Base-by-base conservation (phyloP, 345 rosid species). In the Viola odorata region DNA sequence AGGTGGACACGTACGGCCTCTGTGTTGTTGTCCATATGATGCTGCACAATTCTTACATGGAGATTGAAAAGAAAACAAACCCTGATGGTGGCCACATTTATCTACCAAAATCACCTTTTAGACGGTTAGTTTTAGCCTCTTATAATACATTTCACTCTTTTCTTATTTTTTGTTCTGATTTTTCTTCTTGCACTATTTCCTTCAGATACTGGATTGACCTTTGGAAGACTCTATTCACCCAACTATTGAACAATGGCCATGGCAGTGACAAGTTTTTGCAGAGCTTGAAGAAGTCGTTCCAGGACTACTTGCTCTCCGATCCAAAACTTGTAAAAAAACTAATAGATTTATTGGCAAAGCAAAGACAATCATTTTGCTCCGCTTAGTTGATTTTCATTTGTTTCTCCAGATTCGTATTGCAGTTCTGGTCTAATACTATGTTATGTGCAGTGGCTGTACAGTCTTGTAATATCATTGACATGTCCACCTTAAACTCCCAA, bases 1-100 rank as follows among this genome's bases (percentile, higher is more conserved):
- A 94, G 99, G 97, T 73, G 52, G 99, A 94, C 74, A 81, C 83
- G 9, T 90, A 86, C 47, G 88, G 97, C 55, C 82, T 94, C 1
- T 94, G 99, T 71, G 97, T 69, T 64, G 58, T 74, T 47, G 95
- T 81, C 64, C 99, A 94, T 69, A 54, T 86, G 87, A 86, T 94
- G 97, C 84, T 90, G 66, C 91, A 90, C 69, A 80, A 80, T 73
- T 42, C 82, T 47, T 90, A 88, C 73, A 75, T 94, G 91, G 84
- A 85, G 73, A 67, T 82, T 37, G 83, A 58, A 60, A 85, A 74
- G 82, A 88, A 78, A 63, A 74, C 68, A 66, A 65, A 83, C 53
- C 45, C 81, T 4, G 76, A 78, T 53, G 84, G 90, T 53, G 63
- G 73, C 69, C 17, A 54, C 75, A 41, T 83, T 45, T 82, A 83